phyloP scores from a whole-genome alignment of 495 filamentous ascomycete species.

The Xylaria grammica region DNA sequence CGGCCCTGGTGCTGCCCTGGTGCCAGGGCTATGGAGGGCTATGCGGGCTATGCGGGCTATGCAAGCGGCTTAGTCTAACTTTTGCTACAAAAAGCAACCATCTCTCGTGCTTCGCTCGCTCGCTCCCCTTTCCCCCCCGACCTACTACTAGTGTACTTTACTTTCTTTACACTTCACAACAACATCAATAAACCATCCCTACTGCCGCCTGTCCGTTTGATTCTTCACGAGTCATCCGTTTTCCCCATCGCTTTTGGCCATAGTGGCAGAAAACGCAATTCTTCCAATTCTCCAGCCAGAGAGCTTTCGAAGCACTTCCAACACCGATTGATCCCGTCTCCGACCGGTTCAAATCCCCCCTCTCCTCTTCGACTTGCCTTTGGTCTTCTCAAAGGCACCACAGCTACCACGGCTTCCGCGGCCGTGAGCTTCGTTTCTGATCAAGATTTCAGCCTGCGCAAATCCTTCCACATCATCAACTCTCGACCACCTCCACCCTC shows the following conservation, averaged over 20 bases:
- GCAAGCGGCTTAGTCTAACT: slow-evolving; percentile 1
- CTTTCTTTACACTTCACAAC: too few species aligned
- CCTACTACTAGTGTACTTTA: neutral
- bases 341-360: neutral
- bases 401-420: slow-evolving; percentile 71
- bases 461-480: slow-evolving; percentile 71
- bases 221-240: too few species aligned
- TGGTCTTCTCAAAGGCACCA: slow-evolving; percentile 72
- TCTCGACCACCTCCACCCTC: slow-evolving; percentile 58
- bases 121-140: slow-evolving; percentile 1
- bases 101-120: neutral
- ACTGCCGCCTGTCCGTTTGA: too few species aligned
- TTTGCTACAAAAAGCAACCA: slow-evolving; percentile 3
- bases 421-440: slow-evolving; percentile 69
- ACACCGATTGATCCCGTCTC: neutral
- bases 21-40: neutral
- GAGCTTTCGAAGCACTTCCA: neutral
- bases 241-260: neutral
- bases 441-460: slow-evolving; percentile 75
- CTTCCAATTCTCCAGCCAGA: neutral
- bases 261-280: neutral
- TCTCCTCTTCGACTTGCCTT: slow-evolving; percentile 56
- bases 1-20: neutral
- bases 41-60: neutral
- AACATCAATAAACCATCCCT: too few species aligned